Percentiles rank a stretch among this genome's conserved stretches.
Evolutionary conservation across 257 asterid species (phyloP).

Genomic region (Forsythia viridissima): DNA sequence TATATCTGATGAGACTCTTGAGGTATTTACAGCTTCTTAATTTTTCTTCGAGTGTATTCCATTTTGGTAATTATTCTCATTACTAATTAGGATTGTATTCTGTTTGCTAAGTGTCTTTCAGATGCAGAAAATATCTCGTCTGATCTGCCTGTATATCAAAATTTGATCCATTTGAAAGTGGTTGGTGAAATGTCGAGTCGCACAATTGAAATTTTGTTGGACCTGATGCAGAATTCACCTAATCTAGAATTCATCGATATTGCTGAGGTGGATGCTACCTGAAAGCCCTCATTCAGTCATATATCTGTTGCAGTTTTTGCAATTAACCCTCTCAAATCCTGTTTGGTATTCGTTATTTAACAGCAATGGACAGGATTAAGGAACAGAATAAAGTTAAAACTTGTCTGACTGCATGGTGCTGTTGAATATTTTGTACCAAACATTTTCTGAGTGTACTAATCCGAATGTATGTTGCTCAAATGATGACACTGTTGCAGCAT

Average conservation of each 20-base stretch:
- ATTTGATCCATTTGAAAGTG: neutral
- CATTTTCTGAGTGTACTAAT: too few relatives aligned
- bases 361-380: too few relatives aligned
- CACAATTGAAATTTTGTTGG: neutral
- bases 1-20: neutral
- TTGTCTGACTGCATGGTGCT: too few relatives aligned
- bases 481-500: neutral
- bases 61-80: neutral
- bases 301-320: too few relatives aligned
- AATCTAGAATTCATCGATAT: neutral
- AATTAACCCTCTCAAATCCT: too few relatives aligned
- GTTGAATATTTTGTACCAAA: too few relatives aligned
- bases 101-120: neutral
- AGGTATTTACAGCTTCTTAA: neutral
- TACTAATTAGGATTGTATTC: neutral
- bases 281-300: neutral
- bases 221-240: neutral
- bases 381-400: too few relatives aligned
- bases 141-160: neutral
- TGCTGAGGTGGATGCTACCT: neutral
- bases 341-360: too few relatives aligned
- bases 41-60: neutral
- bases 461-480: neutral
- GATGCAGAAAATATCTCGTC: too few relatives aligned
- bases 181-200: neutral